Evolutionary conservation across 2,329 filamentous ascomycete genomes (phyloP), one percentile per base, ranked within the genome.

Genomic region (Neodidymelliopsis sp.): DNA sequence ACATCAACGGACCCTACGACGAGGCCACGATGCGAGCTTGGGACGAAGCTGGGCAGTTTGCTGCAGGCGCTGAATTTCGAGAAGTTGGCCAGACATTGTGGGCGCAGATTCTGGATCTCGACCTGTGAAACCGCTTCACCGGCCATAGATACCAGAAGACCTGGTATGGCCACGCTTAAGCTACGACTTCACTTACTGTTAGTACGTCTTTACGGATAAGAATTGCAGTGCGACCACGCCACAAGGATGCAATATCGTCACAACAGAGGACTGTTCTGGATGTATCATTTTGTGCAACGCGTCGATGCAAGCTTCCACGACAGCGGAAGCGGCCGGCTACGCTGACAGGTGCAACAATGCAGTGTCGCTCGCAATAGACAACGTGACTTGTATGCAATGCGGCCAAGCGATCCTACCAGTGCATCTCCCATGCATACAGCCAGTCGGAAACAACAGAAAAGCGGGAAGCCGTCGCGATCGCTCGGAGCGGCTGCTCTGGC

Each of bases 1-100:
- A 84, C 36, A 82, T 83, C 49, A 91, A 99, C 72, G 94, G 94
- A 0, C 93, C 94, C 0, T 99, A 91, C 71, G 91, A 97, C 67
- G 84, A 82, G 6, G 72, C 81, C 4, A 93, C 88, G 27, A 97
- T 99, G 94, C 84, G 86, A 63, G 89, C 90, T 2, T 99, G 94
- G 94, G 85, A 88, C 60, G 85, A 90, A 54, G 91, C 91, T 18
- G 94, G 94, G 2, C 97, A 97, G 70, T 99, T 99, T 74, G 88
- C 86, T 10, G 88, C 94, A 56, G 90, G 90, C 0, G 91, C 96
- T 18, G 93, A 80, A 56, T 81, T 78, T 57, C 72, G 75, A 38
- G 63, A 64, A 18, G 66, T 75, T 12, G 76, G 75, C 10, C 66
- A 73, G 28, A 62, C 51, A 10, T 75, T 75, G 30, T 80, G 77